Base-by-base conservation (phyloP, 169 alveolate genomes). In the Cystoisospora suis region DNA sequence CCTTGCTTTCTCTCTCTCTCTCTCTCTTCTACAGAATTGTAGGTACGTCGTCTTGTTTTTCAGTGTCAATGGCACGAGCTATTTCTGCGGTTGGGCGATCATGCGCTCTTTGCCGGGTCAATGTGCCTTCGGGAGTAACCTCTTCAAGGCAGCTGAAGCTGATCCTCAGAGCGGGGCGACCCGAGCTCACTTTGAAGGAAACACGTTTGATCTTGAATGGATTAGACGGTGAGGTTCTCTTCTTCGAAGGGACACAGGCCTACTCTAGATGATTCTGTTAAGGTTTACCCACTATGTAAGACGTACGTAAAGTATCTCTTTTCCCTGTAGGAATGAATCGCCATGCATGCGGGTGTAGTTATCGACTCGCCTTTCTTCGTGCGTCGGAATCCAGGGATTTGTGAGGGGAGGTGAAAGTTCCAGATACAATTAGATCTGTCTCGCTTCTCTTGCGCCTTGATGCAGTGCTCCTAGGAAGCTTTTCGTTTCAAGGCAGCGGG, bases 21-120 rank as follows among this genome's bases (percentile, higher is more conserved):
- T 2, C 32, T 72, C 9, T 38, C 20, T 17, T 6, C 15, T 17
- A 17, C 83, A 72, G 83, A 0, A 46, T 0, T 72, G 83, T 56
- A 72, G 42, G 27, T 27, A 72, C 23, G 83, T 72, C n/a, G 56
- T 72, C 42, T 56, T 72, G 3, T 36, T 72, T 15, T 72, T 72
- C 53, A 72, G 83, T 34, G 83, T 72, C 56, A 72, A 72, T 56
- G 42, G 42, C 56, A 72, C 83, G 56, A 46, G 42, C 56, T 38
- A 72, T 56, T 72, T 72, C 32, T 38, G 83, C 56, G 83, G 83
- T 38, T 72, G 83, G 83, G 83, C 83, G 12, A 6, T 72, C 56
- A 72, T 72, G 83, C 83, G 83, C 56, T 72, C 83, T 0, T 29
- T 34, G 3, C 83, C 83, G 0, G 83, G 83, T 0, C 53, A 40